These are phyloP conservation scores for Stagonosporopsis chrysanthemi DNA, from an alignment of 2,329 filamentous ascomycete genomes.

Conservation along the genomic window DNA sequence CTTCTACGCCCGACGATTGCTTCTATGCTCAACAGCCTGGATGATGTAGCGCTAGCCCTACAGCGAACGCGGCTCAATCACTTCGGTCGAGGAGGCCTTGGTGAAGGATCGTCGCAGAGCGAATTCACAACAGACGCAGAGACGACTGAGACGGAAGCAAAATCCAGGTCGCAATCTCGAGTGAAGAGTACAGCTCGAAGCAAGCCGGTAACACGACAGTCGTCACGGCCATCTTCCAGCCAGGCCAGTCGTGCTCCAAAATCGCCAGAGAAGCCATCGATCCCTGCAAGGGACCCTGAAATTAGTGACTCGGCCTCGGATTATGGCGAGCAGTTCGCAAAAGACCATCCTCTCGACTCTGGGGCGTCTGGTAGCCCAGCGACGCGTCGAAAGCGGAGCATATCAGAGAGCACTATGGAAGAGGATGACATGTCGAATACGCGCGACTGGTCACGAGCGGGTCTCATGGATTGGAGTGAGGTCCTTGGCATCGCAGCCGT, in stretches of 20 bases:
- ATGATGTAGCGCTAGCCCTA: constrained; percentile 72
- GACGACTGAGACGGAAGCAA: constrained; percentile 24
- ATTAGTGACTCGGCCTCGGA: constrained; percentile 54
- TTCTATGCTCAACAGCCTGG: constrained; percentile 74
- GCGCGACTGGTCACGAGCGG: constrained; percentile 24
- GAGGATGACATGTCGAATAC: constrained; percentile 20
- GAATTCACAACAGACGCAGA: constrained; percentile 40
- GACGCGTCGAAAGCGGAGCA: constrained; percentile 22
- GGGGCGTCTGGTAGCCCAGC: constrained; percentile 1
- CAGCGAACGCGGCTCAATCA: constrained; percentile 70
- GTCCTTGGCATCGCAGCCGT: constrained; percentile 80
- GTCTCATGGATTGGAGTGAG: constrained; percentile 76
- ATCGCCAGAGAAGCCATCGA: constrained; percentile 2
- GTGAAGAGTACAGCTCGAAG: constrained; percentile 21
- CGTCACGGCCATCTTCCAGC: constrained; percentile 20
- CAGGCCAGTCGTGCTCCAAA: constrained; percentile 4
- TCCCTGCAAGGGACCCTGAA: constrained; percentile 32
- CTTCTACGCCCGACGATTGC: constrained; percentile 73
- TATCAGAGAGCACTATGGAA: constrained; percentile 19
- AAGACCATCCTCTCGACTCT: constrained; percentile 1
- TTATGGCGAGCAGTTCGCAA: constrained; percentile 37
- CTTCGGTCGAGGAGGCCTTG: constrained; percentile 26
- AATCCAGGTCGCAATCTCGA: constrained; percentile 25
- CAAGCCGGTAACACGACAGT: constrained; percentile 15
- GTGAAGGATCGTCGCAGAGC: constrained; percentile 42